Evolutionary conservation across 78 protist genomes (phyloP), one percentile per base, ranked within the genome.

Genomic region (Dictyostelium capitatum): DNA sequence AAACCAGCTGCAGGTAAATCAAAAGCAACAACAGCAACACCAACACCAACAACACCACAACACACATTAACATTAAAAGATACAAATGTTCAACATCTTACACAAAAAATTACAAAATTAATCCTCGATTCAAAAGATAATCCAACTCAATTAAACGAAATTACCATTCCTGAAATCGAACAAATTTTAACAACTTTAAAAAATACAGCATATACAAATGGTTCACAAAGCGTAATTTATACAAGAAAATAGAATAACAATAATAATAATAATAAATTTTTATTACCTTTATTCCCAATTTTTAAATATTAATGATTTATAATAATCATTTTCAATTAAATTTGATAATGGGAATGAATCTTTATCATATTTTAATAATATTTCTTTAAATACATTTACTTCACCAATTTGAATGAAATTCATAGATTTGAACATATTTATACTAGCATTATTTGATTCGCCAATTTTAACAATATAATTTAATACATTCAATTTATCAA

Each of bases 381-480:
- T 30, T 12, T 91, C 95, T 65, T 80, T 74, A 57, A 91, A 91
- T 7, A 91, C 89, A 64, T 91, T 83, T 65, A 48, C 83, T n/a
- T 50, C 50, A 51, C 89, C 81, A 19, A 54, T 57, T 79, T 72
- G 81, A 15, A 3, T 23, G 19, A 92, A 92, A n/a, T 80, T 87
- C 28, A 92, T 7, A 46, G 57, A 30, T 30, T 64, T 59, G 43
- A 92, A 92, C 41, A 92, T 54, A 8, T 69, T 47, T 43, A 54
- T 59, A 4, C 87, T 74, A 6, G 82, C 20, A 19, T 8, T 17
- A n/a, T 92, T 92, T 28, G 37, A 10, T 47, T 59, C 82, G 23
- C 92, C 91, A n/a, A 92, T 92, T 82, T 92, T 92, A 20, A 78
- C 96, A 11, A 79, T 78, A 56, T 83, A 92, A 20, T 41, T 30